Evolutionary conservation across 2,329 filamentous ascomycete genomes (phyloP), one percentile per base, ranked within the genome.

Genomic region (Polytolypa hystricis): DNA sequence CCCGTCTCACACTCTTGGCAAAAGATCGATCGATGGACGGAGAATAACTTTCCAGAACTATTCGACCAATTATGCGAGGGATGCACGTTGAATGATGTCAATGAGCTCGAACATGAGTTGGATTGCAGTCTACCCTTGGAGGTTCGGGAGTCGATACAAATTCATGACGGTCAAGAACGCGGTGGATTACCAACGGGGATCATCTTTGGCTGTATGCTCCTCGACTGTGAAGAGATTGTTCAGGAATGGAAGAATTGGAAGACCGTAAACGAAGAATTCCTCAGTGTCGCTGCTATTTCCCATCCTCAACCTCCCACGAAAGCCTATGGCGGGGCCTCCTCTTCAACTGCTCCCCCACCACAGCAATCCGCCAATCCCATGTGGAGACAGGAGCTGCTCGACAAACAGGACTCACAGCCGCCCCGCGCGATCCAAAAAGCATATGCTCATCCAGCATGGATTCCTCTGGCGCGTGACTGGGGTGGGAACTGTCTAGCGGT

Each of bases 191-290:
- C 91, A 1, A 95, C 89, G 0, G 91, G 91, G 44, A 81, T 96
- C 47, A 76, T 98, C 42, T 96, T 98, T 51, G 76, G 87, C 42
- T 81, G 77, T 56, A 98, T 98, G 91, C 66, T 98, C 45, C 74
- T 98, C 40, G 91, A 98, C 60, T 96, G 91, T 55, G 91, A 98
- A 60, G 91, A 98, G 56, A 94, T 98, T 49, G 81, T 94, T 15
- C 86, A 95, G 58, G 91, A 98, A 58, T 96, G 89, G 84, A 81
- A 84, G 51, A 93, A 94, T 55, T 98, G 91, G 91, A 79, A 85
- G 50, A 79, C 76, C 44, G 91, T 98, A 44, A 94, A 94, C 55
- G 78, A 89, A 40, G 84, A 95, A 54, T 94, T 83, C 57, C 71
- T 96, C 41, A 70, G 74, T 28, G 70, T 76, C 26, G 57, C 76